Base-by-base conservation (phyloP, 805 yeast species). In the Candida ovalis region DNA sequence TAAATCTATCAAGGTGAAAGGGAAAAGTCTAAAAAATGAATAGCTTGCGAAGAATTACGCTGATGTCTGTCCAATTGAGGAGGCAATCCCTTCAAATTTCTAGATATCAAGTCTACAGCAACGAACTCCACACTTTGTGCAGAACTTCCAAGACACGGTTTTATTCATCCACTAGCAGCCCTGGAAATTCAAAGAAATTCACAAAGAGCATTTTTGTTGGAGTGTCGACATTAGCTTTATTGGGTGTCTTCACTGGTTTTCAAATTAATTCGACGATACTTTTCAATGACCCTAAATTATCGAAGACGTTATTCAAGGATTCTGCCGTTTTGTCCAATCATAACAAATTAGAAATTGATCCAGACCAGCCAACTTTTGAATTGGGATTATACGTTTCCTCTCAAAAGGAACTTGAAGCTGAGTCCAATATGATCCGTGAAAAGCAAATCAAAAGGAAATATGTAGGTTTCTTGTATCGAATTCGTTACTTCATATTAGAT, bases 301-400 rank as follows among this genome's bases (percentile, higher is more conserved):
- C 51, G 22, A 50, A 46, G 38, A 44, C 48, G 3, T 39, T 54
- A 37, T 57, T 59, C 48, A 55, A 51, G 28, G 53, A 53, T 12
- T 40, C 48, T 12, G 24, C 40, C 4, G 51, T 58, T 27, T 30
- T 60, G 22, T 46, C 57, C n/a, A 56, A 53, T 21, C 48, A 55
- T 12, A 77, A 75, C 53, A 66, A 60, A n/a, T 63, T 78, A 36
- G 50, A 48, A 5, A 77, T 86, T 0, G 77, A 72, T 48, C 60
- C 72, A 1, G 59, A 56, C 1, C 82, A 82, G 3, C 86, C 81
- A 33, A 86, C 95, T 0, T 84, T 73, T 64, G 94, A 86, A 60
- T 74, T 75, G 72, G 87, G 87, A 0, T 69, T 86, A 2, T 86
- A 72, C 60, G 48, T 67, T 12, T 72, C 87, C 0, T 85, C 91